A percentile compares a stretch with the other conserved stretches of the same genome.
phyloP scores from a whole-genome alignment of 257 asterid genomes.

The Jaltomata sinuosa region DNA sequence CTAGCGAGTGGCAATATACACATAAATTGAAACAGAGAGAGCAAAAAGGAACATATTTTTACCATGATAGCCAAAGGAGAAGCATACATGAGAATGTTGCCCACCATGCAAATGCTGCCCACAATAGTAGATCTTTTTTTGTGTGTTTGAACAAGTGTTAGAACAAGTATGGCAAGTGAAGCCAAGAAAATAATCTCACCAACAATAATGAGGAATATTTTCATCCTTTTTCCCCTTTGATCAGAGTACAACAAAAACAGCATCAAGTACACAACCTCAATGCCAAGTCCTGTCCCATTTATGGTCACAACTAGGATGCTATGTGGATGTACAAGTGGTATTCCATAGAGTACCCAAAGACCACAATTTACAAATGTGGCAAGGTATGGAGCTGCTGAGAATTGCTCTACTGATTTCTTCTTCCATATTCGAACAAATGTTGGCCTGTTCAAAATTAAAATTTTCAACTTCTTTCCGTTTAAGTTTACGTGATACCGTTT shows the following conservation, averaged over 20 bases:
- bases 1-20: too few relatives aligned
- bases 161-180: slow-evolving; percentile 35
- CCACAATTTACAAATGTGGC: slow-evolving; percentile 74
- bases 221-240: slow-evolving; percentile 28
- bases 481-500: too few relatives aligned
- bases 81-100: slow-evolving; percentile 70
- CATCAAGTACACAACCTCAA: slow-evolving; percentile 38
- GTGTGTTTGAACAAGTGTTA: slow-evolving; percentile 28
- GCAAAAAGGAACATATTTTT: background rate
- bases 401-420: slow-evolving; percentile 61
- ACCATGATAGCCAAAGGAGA: slow-evolving; percentile 79
- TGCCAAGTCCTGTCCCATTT: slow-evolving; percentile 53
- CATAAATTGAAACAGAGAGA: background rate
- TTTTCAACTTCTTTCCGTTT: too few relatives aligned
- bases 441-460: slow-evolving; percentile 31
- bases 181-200: slow-evolving; percentile 42
- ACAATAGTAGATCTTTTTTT: slow-evolving; percentile 45
- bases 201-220: slow-evolving; percentile 20
- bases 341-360: slow-evolving; percentile 71
- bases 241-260: slow-evolving; percentile 34
- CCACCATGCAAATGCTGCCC: slow-evolving; percentile 60
- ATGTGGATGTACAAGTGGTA: slow-evolving; percentile 70
- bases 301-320: slow-evolving; percentile 63
- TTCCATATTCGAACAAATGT: slow-evolving; percentile 54
- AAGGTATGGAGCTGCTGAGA: slow-evolving; percentile 60